Conservation (phyloP, 163 green algal species). For the Chlorella variabilis region DNA sequence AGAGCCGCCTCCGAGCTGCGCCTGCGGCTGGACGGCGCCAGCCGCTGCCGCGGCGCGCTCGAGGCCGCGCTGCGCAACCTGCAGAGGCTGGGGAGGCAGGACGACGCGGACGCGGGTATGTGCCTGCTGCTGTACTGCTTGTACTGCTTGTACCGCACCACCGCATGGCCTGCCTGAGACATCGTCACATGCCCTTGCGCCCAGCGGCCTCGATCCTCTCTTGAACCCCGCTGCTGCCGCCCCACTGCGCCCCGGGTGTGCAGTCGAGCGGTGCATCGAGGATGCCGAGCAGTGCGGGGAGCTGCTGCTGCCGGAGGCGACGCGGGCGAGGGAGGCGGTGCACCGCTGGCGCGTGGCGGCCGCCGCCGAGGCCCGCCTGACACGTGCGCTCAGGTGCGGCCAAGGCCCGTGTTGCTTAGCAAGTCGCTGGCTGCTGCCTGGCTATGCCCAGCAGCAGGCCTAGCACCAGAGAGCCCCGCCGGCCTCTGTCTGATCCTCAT, state of each 20-base stretch:
- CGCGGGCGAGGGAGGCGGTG: slow-evolving; percentile 59
- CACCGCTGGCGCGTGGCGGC: slow-evolving; percentile 62
- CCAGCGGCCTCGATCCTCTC: too few species aligned
- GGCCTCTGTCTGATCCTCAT: too few species aligned
- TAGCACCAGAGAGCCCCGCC: too few species aligned
- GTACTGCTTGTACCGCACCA: neutral
- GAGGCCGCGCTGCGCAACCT: slow-evolving; percentile 60
- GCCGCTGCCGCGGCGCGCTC: slow-evolving; percentile 35
- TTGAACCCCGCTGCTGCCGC: too few species aligned
- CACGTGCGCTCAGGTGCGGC: slow-evolving; percentile 52
- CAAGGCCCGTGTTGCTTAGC: too few species aligned
- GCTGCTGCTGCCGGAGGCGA: slow-evolving; percentile 63
- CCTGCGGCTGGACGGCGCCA: slow-evolving; percentile 59
- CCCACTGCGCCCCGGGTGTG: too few species aligned
- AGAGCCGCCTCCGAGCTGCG: slow-evolving; percentile 66
- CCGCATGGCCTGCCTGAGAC: neutral
- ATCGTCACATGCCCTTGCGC: too few species aligned
- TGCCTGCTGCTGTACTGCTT: slow-evolving; percentile 10
- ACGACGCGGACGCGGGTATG: slow-evolving; percentile 61
- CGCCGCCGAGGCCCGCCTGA: slow-evolving; percentile 71
- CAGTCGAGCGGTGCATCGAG: slow-evolving; percentile 30
- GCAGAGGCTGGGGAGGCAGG: slow-evolving; percentile 43
- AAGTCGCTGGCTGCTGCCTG: too few species aligned
- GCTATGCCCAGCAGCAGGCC: too few species aligned
- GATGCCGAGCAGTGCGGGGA: slow-evolving; percentile 49